Evolutionary conservation across 352 stramenopile genomes (phyloP).

Genomic region (Pythium brachiatum): DNA sequence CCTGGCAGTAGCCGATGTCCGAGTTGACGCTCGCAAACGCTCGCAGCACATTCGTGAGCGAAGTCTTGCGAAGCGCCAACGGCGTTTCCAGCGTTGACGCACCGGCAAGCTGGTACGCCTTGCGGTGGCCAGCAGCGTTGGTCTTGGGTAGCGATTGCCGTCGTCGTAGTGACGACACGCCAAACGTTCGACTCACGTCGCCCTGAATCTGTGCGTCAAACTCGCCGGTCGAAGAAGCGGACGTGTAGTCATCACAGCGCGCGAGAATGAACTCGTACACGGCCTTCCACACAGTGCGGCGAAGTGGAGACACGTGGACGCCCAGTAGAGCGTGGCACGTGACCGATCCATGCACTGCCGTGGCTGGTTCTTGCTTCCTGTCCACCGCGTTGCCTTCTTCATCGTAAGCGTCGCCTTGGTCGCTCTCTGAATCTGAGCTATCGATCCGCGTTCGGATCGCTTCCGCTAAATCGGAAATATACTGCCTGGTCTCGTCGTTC

Average conservation of each 20-base stretch:
- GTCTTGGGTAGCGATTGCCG: conserved; percentile 16
- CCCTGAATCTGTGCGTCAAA: conserved; percentile 59
- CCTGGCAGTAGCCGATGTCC: conserved; percentile 74
- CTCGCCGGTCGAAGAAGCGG: conserved; percentile 30
- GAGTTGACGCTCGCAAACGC: conserved; percentile 66
- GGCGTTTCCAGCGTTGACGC: conserved; percentile 16
- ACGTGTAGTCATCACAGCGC: conserved; percentile 31
- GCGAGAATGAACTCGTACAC: conserved; percentile 54
- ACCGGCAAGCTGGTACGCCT: conserved; percentile 11
- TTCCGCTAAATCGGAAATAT: conserved; percentile 55
- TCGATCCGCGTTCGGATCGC: conserved; percentile 43
- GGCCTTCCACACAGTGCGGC: conserved; percentile 20
- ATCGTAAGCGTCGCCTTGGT: conserved; percentile 33
- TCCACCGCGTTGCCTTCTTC: not conserved
- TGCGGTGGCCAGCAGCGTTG: conserved; percentile 20
- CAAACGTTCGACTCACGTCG: conserved; percentile 71
- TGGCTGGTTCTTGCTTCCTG: too few relatives aligned
- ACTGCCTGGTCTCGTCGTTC: conserved; percentile 41
- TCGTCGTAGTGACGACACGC: conserved; percentile 48
- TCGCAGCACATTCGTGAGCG: conserved; percentile 58
- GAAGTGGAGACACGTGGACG: conserved; percentile 6
- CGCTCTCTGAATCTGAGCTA: conserved; percentile 44
- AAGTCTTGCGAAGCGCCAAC: conserved; percentile 26
- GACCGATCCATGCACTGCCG: not conserved
- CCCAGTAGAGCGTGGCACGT: conserved; percentile 11